Conservation (phyloP, 768 basidiomycete species). For the Collybiopsis confluens region DNA sequence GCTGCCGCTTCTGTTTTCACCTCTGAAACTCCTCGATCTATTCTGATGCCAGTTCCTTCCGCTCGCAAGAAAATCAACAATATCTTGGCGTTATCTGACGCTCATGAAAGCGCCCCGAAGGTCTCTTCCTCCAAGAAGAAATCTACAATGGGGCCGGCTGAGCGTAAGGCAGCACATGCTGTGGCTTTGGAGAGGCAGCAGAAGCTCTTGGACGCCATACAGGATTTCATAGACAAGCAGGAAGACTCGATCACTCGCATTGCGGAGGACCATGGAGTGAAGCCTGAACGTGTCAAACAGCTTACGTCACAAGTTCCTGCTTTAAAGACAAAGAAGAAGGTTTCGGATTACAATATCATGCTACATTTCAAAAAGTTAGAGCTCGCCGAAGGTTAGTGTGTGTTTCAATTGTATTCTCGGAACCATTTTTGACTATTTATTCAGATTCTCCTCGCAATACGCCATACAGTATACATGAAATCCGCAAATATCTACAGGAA, state of each 20-base stretch:
- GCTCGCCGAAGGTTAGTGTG: not conserved
- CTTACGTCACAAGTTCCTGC: not conserved
- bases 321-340: not conserved
- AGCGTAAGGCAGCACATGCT: not conserved
- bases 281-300: not conserved
- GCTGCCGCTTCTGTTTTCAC: too few relatives aligned
- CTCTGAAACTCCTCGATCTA: too few relatives aligned
- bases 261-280: not conserved
- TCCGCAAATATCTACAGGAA: too few relatives aligned
- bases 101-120: too few relatives aligned
- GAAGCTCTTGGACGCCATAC: not conserved
- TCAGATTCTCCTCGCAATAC: too few relatives aligned
- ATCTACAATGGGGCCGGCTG: not conserved
- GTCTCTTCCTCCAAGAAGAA: not conserved
- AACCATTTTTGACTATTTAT: too few relatives aligned
- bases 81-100: too few relatives aligned
- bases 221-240: not conserved
- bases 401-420: too few relatives aligned
- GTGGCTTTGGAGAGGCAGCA: not conserved
- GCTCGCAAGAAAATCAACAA: too few relatives aligned
- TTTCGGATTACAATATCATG: not conserved
- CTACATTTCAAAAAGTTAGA: not conserved
- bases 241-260: not conserved
- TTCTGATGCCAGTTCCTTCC: too few relatives aligned
- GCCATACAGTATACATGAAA: too few relatives aligned